Evolutionary conservation across 2,329 filamentous ascomycete genomes (phyloP), one percentile per base, ranked within the genome.

Genomic region (Phoma sp.): DNA sequence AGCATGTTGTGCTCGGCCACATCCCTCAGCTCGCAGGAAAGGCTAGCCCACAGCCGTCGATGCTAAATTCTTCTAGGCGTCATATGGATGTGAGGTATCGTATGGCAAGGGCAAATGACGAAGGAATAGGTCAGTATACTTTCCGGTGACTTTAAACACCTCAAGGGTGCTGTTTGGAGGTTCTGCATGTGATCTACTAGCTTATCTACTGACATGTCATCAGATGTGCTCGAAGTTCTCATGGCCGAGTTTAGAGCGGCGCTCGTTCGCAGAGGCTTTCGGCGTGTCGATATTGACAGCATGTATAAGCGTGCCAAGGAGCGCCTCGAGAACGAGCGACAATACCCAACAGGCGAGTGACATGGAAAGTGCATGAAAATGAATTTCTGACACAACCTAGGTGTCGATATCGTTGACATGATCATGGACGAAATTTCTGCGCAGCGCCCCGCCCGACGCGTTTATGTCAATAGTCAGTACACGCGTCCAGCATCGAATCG

Each of bases 141-240:
- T 5, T 25, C 5, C 23, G 9, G 23, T 25, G 23, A n/a, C 23
- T 9, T 5, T 9, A 9, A 9, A 25, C 23, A 25, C 23, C 23
- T 9, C 23, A 5, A 25, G 23, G 23, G 23, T 9, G 23, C 5
- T 25, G 23, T 15, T 21, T n/a, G 6, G n/a, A 5, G 7, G 3
- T 5, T 28, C 14, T 11, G 38, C 28, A 9, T 11, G 23, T 25
- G 9, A 25, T 9, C 23, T 9, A 25, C 9, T 5, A 25, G 9
- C 5, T 9, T 25, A 25, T 20, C 14, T 21, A n/a, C 43, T 47
- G 17, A 47, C 33, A 2, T n/a, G 6, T 11, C n/a, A 6, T n/a
- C n/a, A 67, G 67, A 69, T 26, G 64, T 70, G 2, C 42, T 70
- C 7, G 66, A 66, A 12, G 68, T 70, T 10, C 61, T 71, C 6